Evolutionary conservation across 129 eudicot genomes (phyloP).

Genomic region (Flaveria brownii): DNA sequence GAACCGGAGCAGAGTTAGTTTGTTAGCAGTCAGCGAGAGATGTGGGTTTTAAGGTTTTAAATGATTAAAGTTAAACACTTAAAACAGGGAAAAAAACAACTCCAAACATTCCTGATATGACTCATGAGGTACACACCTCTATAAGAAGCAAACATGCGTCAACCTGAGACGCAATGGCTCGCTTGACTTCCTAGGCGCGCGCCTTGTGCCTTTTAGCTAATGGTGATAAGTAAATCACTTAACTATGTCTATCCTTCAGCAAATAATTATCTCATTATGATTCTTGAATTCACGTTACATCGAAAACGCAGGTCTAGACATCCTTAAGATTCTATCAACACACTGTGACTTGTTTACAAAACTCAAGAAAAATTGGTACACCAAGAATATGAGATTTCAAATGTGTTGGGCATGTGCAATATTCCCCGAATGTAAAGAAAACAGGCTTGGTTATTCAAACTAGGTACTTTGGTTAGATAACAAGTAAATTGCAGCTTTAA

Average conservation of each 20-base stretch:
- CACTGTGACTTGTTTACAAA: neutral
- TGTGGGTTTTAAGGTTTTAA: too few species aligned
- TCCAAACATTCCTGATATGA: neutral
- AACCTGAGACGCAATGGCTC: neutral
- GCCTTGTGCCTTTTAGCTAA: neutral
- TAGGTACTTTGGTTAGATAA: neutral
- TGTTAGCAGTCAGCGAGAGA: too few species aligned
- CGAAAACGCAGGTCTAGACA: neutral
- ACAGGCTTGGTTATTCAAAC: neutral
- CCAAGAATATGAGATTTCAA: neutral
- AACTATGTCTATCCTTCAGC: neutral
- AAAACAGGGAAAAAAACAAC: too few species aligned
- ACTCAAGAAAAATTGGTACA: neutral
- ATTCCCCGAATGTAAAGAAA: neutral
- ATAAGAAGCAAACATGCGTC: neutral
- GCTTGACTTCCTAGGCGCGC: neutral
- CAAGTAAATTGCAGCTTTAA: neutral
- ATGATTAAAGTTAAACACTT: too few species aligned
- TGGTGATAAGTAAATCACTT: neutral
- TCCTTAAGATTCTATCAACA: neutral
- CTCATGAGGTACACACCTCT: too few species aligned
- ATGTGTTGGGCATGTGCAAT: conserved; percentile 2
- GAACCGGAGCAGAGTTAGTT: too few species aligned
- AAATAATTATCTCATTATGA: neutral
- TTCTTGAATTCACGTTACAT: conserved; percentile 9